Evolutionary conservation across 345 rosid species (phyloP), one percentile per base, ranked within the genome.

Genomic region (Sonneratia caseolaris): DNA sequence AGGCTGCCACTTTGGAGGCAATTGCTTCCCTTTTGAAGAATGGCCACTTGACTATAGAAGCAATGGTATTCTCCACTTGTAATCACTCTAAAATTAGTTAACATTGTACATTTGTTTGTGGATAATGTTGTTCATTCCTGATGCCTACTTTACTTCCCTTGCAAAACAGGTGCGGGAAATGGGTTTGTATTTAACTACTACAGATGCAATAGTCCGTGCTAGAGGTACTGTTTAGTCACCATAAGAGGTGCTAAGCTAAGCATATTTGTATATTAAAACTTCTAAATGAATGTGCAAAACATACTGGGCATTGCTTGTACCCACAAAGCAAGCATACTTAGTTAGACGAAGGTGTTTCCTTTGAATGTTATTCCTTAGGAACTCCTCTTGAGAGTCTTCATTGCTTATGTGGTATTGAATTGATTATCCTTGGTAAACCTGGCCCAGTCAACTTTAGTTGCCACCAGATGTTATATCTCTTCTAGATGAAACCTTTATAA

Each of bases 171-270:
- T 89, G 72, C 79, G 73, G 77, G 97, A 91, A 85, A 84, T 95
- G 97, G 96, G 81, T 1, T 73, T 87, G 92, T 92, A 90, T 85
- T 76, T 92, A 84, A 90, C 96, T 4, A 87, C 87, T 14, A 79
- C 90, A 4, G 97, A 95, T 80, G 64, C 78, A 71, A 74, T 84
- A 24, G 77, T 92, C 68, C 89, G 97, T 65, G 84, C 89, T 72
- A 79, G 97, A 84, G 97, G 98, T 91, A 81, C 47, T 35, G 18
- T 62, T 53, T 32, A 42, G 68, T 59, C 67, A 72, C 48, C 37
- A 18, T 65, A 72, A 35, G 22, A 42, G 35, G 35, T 59, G 64
- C 35, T 59, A 62, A 27, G 37, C 12, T 35, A 35, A n/a, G 37
- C 38, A 10, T 27, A 35, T 35, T 27, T 62, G 10, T 62, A 7